Evolutionary conservation across 2,329 filamentous ascomycete genomes (phyloP), one percentile per base, ranked within the genome.

Genomic region (Phyllosticta citribraziliensis): DNA sequence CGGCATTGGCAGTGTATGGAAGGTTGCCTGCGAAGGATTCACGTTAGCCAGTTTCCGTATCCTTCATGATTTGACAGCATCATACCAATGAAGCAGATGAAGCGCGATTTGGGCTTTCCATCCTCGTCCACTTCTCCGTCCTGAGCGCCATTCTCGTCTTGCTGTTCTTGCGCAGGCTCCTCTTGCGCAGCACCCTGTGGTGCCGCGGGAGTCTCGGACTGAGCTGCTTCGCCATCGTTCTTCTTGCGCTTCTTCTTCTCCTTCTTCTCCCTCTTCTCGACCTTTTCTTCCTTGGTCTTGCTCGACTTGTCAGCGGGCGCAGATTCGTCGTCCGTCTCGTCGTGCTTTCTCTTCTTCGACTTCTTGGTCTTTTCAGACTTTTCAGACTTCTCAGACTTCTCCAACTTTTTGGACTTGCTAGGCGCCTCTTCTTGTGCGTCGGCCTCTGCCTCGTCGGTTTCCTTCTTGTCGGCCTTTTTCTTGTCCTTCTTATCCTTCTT

Each of bases 1-100:
- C 83, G 57, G 82, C 80, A 3, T 88, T 96, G 51, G 91, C 89
- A 64, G 82, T 86, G 82, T 85, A 97, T 56, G 93, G 93, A 5
- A 97, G 87, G 77, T 97, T 97, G 72, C 93, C 90, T 40, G 27
- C 27, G 27, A 30, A 14, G 17, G 83, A 25, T 66, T 35, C 17
- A n/a, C 9, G 17, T 56, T 56, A 56, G 24, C 54, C 14, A 35
- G 2, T 1, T 19, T 14, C 30, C 4, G 11, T 33, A 20, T 22
- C 12, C 51, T 3, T 12, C 24, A 5, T 17, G 50, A 40, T 12
- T 40, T 1, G 12, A 12, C 33, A 17, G 33, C 8, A 9, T 14
- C 33, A 14, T 40, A 40, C 33, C 33, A 65, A 93, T 85, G 75
- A 94, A 94, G 68, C 87, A 84, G 63, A 91, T 90, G 77, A 90